Percentiles rank a stretch among this genome's conserved stretches.
These are phyloP conservation scores for Pichia heedii DNA, from an alignment of 805 yeast genomes.

Conservation along the genomic window DNA sequence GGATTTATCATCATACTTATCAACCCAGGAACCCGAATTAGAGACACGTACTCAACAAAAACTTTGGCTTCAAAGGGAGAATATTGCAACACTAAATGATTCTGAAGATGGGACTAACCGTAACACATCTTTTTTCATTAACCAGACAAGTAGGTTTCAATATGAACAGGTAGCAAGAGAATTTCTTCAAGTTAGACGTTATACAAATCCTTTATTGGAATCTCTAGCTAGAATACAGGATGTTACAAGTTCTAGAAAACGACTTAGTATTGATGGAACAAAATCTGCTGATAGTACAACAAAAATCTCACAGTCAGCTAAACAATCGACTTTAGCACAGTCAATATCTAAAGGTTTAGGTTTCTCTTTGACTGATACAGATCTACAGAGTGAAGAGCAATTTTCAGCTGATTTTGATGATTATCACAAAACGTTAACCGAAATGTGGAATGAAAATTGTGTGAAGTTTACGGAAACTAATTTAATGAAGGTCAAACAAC, in stretches of 20 bases:
- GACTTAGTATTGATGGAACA: background rate
- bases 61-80: slow-evolving; percentile 74
- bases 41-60: slow-evolving; percentile 78
- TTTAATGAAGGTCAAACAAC: too few species aligned
- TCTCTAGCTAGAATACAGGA: slow-evolving; percentile 42
- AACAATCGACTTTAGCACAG: background rate
- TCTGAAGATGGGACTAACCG: slow-evolving; percentile 23
- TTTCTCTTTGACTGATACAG: background rate
- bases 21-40: slow-evolving; percentile 27
- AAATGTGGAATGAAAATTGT: slow-evolving; percentile 11
- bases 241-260: background rate
- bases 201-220: slow-evolving; percentile 60
- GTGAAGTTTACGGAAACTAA: background rate
- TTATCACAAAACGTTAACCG: slow-evolving; percentile 3
- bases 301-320: background rate
- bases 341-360: slow-evolving; percentile 4
- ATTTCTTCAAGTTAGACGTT: slow-evolving; percentile 57
- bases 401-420: slow-evolving; percentile 5
- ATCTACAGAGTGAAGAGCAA: background rate
- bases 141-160: slow-evolving; percentile 54
- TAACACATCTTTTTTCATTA: slow-evolving; percentile 17
- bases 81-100: slow-evolving; percentile 51
- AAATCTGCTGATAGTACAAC: background rate
- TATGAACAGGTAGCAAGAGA: slow-evolving; percentile 73
- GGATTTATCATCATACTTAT: slow-evolving; percentile 25